phyloP scores from a whole-genome alignment of 139 green algal species.

The Protoeuglena noctilucae region DNA sequence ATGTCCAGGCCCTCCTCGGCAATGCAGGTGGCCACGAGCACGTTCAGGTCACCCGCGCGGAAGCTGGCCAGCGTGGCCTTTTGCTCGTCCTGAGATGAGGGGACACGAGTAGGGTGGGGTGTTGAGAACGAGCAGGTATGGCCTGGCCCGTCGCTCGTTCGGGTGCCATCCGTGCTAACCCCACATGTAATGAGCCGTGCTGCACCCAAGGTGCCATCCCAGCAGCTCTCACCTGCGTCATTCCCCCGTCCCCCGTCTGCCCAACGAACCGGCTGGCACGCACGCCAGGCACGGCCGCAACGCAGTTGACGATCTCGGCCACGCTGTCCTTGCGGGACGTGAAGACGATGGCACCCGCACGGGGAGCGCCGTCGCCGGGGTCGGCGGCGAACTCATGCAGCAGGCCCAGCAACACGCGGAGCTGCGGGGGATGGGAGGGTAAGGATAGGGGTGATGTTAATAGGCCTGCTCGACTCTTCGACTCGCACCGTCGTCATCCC shows the following conservation, averaged over 20 bases:
- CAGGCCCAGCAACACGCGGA: conserved; percentile 29
- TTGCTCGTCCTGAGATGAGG: not conserved
- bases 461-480: no score
- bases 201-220: no score
- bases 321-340: conserved; percentile 57
- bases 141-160: no score
- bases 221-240: no score
- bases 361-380: not conserved
- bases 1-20: conserved; percentile 96
- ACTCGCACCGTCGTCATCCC: conserved; percentile 1
- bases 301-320: conserved; percentile 45
- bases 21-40: conserved; percentile 75
- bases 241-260: no score
- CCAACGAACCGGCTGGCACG: no score
- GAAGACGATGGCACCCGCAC: conserved; percentile 58
- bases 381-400: conserved; percentile 28
- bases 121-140: no score
- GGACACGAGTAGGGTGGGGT: no score
- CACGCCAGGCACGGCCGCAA: no score
- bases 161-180: no score
- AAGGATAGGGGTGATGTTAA: no score
- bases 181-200: no score
- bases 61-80: not conserved
- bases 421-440: not conserved
- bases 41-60: conserved; percentile 12